Base-by-base conservation (phyloP, 108 stramenopile species). In the Fragilaria radians region DNA sequence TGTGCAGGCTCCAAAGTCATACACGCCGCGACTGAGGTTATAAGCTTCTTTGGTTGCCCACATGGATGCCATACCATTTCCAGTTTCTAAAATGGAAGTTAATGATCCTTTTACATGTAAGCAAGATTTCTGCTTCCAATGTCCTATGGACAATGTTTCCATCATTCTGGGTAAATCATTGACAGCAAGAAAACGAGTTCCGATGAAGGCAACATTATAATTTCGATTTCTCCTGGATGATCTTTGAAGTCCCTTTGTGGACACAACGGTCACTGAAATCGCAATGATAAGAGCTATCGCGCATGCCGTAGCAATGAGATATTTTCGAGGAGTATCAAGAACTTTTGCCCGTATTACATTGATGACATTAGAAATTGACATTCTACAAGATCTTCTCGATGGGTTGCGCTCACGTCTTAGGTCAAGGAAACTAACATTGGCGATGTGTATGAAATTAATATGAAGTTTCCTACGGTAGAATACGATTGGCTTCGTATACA, bases 141-240 rank as follows among this genome's bases (percentile, higher is more conserved):
- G 14, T 21, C 50, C 58, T 1, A 47, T 4, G 7, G 65, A 61
- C 58, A 74, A 59, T 31, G 59, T 65, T 26, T 71, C 73, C 52
- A 79, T 34, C 2, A 79, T 54, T 4, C 77, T 64, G n/a, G 77
- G 77, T 23, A 79, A 59, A 58, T 79, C 77, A 49, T 74, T 79
- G 58, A 53, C 64, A 48, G 60, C 69, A 51, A 83, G 68, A 54
- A 79, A 71, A 14, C 71, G 65, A 52, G 73, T 79, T 42, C 80
- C 80, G 29, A 77, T 52, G 36, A 81, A 77, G 22, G 80, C 80
- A 21, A 81, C 72, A 11, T 7, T 42, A 11, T 11, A 11, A 42
- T 42, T 42, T 42, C 36, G 7, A 14, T 14, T 42, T 42, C 36
- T 42, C 7, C 14, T 42, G 14, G 7, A 7, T 42, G 36, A 7